Evolutionary conservation across 2,329 filamentous ascomycete species (phyloP), one percentile per base, ranked within the genome.

Genomic region (Xylariaceae sp.): DNA sequence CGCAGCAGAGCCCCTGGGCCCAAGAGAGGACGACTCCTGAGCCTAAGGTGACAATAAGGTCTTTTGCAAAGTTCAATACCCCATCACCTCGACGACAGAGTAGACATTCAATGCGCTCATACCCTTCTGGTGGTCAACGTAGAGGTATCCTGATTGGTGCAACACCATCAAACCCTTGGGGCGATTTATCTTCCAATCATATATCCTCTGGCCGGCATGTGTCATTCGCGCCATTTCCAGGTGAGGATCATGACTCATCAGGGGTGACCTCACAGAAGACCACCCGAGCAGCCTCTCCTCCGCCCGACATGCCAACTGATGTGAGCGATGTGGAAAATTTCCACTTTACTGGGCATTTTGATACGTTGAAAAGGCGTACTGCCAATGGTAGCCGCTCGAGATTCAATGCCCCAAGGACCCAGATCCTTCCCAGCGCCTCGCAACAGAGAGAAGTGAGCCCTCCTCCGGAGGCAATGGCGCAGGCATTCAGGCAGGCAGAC

Each of bases 21-120:
- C 42, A 38, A 35, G 50, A 48, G n/a, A 17, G 19, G 13, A 19
- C 39, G n/a, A 40, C 70, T 1, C 68, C 73, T 4, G 70, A 76
- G 37, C 65, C 70, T 12, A 67, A 67, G 4, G 63, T 76, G 22
- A 69, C 69, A 0, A 64, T 76, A 50, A 75, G 72, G 46, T 67
- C 73, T 0, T 78, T 79, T 52, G 66, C 71, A 1, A 67, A 69
- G 1, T 78, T 78, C 52, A 68, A 74, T 52, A 71, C 71, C 1
- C 68, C 72, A 1, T 74, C 73, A 0, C 70, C 74, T 1, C 62
- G 67, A 31, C 61, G 51, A n/a, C 49, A 47, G 12, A 46, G 52
- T 19, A 49, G 45, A 18, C 31, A 28, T n/a, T 48, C 38, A 4
- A 26, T 37, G 26, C 30, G 39, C 33, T 46, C 40, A n/a, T 38